phyloP scores from a whole-genome alignment of 805 yeast species.

The Grigorovia transvaalensis region DNA sequence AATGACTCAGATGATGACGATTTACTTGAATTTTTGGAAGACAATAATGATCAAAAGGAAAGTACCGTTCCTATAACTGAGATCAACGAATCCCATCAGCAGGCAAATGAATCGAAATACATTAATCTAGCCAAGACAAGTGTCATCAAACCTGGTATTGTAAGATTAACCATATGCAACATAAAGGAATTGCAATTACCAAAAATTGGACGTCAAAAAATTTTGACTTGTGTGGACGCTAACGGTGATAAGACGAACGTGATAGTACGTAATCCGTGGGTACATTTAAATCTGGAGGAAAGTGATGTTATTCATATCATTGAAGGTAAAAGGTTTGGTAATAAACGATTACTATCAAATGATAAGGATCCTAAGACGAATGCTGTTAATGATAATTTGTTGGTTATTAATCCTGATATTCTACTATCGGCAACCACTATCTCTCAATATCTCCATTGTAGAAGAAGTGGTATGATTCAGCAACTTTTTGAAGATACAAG shows the following conservation, averaged over 20 bases:
- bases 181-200: conserved; percentile 12
- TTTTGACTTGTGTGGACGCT: conserved; percentile 41
- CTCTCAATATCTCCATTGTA: conserved; percentile 66
- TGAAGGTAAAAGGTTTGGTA: conserved; percentile 28
- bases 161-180: conserved; percentile 21
- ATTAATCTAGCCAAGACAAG: conserved; percentile 33
- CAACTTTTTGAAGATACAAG: conserved; percentile 44
- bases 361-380: conserved; percentile 21
- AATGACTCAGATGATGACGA: conserved; percentile 12
- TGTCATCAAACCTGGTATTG: conserved; percentile 35
- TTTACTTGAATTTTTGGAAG: conserved; percentile 12
- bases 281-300: conserved; percentile 35
- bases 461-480: conserved; percentile 56
- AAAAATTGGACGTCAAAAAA: conserved; percentile 35
- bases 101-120: conserved; percentile 1
- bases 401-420: conserved; percentile 77
- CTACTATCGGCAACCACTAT: conserved; percentile 73
- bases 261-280: conserved; percentile 54
- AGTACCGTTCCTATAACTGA: neutral
- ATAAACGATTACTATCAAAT: conserved; percentile 23
- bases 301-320: conserved; percentile 57
- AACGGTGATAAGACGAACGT: conserved; percentile 31
- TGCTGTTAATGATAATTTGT: conserved; percentile 39
- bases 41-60: neutral
- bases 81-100: neutral